These are phyloP conservation scores for Saccharomyces paradoxus DNA, from an alignment of 805 yeast species.

Conservation along the genomic window DNA sequence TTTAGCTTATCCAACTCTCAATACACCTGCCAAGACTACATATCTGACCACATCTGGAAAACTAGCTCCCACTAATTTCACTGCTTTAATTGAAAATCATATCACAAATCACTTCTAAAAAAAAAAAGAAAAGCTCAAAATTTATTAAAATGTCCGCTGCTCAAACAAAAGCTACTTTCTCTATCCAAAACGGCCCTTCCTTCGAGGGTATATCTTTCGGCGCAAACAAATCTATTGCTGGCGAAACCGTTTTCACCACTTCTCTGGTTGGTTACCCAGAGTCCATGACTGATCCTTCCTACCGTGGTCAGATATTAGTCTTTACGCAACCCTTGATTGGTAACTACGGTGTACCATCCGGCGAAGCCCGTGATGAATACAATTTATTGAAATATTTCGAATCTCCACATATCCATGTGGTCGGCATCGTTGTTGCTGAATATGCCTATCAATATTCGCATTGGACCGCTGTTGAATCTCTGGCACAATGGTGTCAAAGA, in stretches of 20 bases:
- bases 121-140: background rate
- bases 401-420: conserved; percentile 83
- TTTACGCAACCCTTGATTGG: conserved; percentile 97
- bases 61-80: conserved; percentile 34
- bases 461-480: conserved; percentile 97
- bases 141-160: conserved; percentile 19
- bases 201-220: conserved; percentile 94
- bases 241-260: conserved; percentile 97
- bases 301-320: conserved; percentile 91
- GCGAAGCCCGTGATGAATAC: conserved; percentile 69
- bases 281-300: conserved; percentile 97
- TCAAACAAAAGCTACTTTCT: conserved; percentile 74
- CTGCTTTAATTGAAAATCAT: conserved; percentile 2
- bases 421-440: conserved; percentile 93
- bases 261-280: conserved; percentile 98
- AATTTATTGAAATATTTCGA: conserved; percentile 86
- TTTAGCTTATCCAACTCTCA: conserved; percentile 26
- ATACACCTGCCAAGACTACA: conserved; percentile 41
- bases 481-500: conserved; percentile 92
- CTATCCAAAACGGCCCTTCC: conserved; percentile 87
- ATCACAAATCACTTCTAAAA: conserved; percentile 1
- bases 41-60: conserved; percentile 48
- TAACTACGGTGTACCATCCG: conserved; percentile 95
- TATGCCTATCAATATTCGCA: conserved; percentile 95
- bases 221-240: conserved; percentile 83